Conservation (phyloP, 1,284 basidiomycete species). For the Tetrapyrgos nigripes region DNA sequence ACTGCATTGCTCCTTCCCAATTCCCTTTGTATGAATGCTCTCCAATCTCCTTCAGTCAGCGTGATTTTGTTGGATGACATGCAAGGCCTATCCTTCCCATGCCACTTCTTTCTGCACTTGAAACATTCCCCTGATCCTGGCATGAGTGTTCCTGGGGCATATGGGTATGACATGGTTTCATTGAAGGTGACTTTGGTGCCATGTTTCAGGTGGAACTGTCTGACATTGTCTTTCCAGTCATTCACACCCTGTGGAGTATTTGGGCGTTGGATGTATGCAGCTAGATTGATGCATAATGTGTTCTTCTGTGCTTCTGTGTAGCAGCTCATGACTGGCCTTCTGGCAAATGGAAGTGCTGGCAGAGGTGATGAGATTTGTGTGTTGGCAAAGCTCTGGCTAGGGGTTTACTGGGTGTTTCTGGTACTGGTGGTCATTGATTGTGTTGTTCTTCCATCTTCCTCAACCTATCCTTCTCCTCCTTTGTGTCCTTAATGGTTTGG, state of each 20-base stretch:
- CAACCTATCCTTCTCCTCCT: neutral
- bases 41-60: neutral
- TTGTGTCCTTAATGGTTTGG: neutral
- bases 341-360: neutral
- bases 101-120: neutral
- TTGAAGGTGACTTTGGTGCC: neutral
- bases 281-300: neutral
- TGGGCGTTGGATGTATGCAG: neutral
- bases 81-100: neutral
- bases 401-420: neutral
- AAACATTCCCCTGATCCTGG: slow-evolving; percentile 1
- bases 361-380: neutral
- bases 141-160: neutral
- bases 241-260: neutral
- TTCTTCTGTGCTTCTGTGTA: neutral
- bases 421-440: no score
- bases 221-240: neutral
- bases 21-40: slow-evolving; percentile 1
- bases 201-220: neutral
- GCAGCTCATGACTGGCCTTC: neutral
- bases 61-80: neutral
- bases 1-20: neutral
- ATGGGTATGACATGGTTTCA: neutral
- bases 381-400: neutral
- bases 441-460: neutral